Conservation (phyloP, 2,329 filamentous ascomycete genomes). For the Colletotrichum sp. region DNA sequence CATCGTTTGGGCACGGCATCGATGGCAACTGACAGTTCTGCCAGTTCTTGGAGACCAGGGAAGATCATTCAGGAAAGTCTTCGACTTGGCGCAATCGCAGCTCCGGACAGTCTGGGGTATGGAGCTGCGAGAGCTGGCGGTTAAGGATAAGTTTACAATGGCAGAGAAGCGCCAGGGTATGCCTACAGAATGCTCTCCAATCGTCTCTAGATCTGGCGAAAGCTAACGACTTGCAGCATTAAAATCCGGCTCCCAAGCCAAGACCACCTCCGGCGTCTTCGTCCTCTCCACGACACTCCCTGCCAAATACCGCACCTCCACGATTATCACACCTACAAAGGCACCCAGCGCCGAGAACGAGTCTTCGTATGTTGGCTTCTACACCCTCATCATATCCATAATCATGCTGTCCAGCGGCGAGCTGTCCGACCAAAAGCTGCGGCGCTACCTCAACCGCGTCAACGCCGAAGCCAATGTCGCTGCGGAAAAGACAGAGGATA, state of each 20-base stretch:
- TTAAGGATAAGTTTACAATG: slow-evolving; percentile 80
- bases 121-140: slow-evolving; percentile 84
- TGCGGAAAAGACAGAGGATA: slow-evolving; percentile 74
- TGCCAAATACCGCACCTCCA: slow-evolving; percentile 65
- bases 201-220: neutral
- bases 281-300: slow-evolving; percentile 79
- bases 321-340: slow-evolving; percentile 71
- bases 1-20: neutral
- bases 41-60: slow-evolving; percentile 74
- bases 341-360: slow-evolving; percentile 72
- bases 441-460: slow-evolving; percentile 74
- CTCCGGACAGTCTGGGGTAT: slow-evolving; percentile 84
- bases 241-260: slow-evolving; percentile 54
- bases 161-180: slow-evolving; percentile 77
- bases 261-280: slow-evolving; percentile 71
- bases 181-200: slow-evolving; percentile 18
- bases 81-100: slow-evolving; percentile 75
- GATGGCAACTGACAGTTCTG: neutral
- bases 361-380: slow-evolving; percentile 81
- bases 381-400: slow-evolving; percentile 78
- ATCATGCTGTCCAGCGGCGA: slow-evolving; percentile 77
- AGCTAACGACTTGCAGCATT: slow-evolving; percentile 32
- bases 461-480: slow-evolving; percentile 80
- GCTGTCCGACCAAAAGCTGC: slow-evolving; percentile 79
- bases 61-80: slow-evolving; percentile 77